phyloP scores from a whole-genome alignment of 768 basidiomycete species.

The Kwoniella bestiolae region DNA sequence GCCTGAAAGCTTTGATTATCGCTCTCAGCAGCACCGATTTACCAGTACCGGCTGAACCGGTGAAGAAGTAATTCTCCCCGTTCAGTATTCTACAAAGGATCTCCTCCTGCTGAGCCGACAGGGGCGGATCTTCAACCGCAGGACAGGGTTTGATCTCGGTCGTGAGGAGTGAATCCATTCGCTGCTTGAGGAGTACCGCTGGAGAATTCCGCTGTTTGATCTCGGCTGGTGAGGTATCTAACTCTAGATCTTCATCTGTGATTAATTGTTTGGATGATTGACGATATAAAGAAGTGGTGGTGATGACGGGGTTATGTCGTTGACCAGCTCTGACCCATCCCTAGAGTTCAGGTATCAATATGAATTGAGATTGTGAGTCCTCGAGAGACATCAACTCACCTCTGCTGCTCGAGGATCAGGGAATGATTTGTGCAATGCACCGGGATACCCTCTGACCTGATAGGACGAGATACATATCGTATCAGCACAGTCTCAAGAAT shows the following conservation, averaged over 20 bases:
- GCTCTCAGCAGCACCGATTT: constrained; percentile 93
- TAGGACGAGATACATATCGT: too few species aligned
- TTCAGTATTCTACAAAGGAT: constrained; percentile 47
- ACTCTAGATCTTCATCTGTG: background rate
- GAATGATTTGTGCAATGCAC: constrained; percentile 39
- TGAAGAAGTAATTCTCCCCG: constrained; percentile 84
- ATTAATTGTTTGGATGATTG: background rate
- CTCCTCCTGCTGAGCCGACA: constrained; percentile 37
- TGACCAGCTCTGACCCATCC: background rate
- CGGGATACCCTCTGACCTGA: constrained; percentile 35
- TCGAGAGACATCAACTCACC: constrained; percentile 23
- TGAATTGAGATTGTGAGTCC: background rate
- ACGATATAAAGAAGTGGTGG: background rate
- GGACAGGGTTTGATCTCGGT: background rate
- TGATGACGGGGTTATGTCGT: background rate
- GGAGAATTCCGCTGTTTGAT: background rate
- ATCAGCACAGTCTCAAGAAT: too few species aligned
- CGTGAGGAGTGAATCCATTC: background rate
- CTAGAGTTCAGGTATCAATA: background rate
- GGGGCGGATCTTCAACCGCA: constrained; percentile 14
- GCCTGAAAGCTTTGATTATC: constrained; percentile 72
- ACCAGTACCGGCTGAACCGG: constrained; percentile 95
- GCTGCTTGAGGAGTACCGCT: background rate
- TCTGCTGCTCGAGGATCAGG: constrained; percentile 26
- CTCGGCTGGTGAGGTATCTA: background rate